phyloP scores from a whole-genome alignment of 148 eudicot genomes.

The Salicornia ramosissima region DNA sequence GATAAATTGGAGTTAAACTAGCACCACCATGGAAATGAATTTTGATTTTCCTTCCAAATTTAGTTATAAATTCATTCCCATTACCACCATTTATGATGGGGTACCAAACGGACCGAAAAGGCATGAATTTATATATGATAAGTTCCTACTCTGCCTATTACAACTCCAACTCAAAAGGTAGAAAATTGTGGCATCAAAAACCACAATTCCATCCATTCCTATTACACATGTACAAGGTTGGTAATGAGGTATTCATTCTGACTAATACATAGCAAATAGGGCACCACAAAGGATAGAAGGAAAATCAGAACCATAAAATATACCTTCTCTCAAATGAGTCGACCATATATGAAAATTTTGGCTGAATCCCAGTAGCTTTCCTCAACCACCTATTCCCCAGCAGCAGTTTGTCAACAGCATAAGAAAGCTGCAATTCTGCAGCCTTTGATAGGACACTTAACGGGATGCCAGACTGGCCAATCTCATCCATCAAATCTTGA shows the following conservation, averaged over 20 bases:
- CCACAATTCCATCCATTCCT: not conserved
- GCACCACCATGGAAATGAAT: too few relatives aligned
- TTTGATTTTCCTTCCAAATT: too few relatives aligned
- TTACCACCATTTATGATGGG: too few relatives aligned
- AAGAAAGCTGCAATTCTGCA: conserved; percentile 70
- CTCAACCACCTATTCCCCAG: conserved; percentile 94
- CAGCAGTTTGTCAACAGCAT: conserved; percentile 73
- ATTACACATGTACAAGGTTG: not conserved
- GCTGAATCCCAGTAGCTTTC: conserved; percentile 88
- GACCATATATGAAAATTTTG: conserved; percentile 84
- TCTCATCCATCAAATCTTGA: conserved; percentile 72
- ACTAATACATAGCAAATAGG: not conserved
- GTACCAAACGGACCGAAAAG: too few relatives aligned
- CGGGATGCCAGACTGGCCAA: conserved; percentile 65
- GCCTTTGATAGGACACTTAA: conserved; percentile 77
- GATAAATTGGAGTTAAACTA: too few relatives aligned
- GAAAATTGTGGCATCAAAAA: not conserved
- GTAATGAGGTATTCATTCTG: not conserved
- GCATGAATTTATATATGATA: too few relatives aligned
- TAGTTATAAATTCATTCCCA: too few relatives aligned
- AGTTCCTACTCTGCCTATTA: not conserved
- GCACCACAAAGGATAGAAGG: not conserved
- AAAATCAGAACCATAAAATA: conserved; percentile 4
- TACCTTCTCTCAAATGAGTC: conserved; percentile 95
- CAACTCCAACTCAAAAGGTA: not conserved